Conservation (phyloP, 805 yeast genomes). For the Ogataea sp. region DNA sequence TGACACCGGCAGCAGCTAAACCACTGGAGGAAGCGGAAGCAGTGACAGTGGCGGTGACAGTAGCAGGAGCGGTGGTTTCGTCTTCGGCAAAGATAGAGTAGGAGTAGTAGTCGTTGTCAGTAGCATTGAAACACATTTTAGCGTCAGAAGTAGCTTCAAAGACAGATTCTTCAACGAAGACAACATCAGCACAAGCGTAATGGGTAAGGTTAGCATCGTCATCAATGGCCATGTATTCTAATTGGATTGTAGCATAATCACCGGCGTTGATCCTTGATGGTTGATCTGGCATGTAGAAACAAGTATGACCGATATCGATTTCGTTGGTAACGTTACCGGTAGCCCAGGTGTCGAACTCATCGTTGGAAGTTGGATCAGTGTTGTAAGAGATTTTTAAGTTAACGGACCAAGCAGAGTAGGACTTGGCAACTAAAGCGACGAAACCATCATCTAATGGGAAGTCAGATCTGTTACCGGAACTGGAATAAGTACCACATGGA, state of each 20-base stretch:
- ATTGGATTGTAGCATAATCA: slow-evolving; percentile 36
- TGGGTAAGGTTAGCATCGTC: slow-evolving; percentile 30
- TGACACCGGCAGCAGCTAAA: slow-evolving; percentile 1
- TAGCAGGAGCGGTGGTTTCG: slow-evolving; percentile 5
- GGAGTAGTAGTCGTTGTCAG: slow-evolving; percentile 29
- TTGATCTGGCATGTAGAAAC: slow-evolving; percentile 36
- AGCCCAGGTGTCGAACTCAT: slow-evolving; percentile 33
- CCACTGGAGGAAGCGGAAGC: slow-evolving; percentile 8
- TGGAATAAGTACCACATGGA: slow-evolving; percentile 35
- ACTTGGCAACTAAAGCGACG: slow-evolving; percentile 36
- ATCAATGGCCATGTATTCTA: slow-evolving; percentile 37
- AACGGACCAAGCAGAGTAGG: slow-evolving; percentile 29
- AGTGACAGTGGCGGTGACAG: slow-evolving; percentile 6
- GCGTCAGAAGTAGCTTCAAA: slow-evolving; percentile 27
- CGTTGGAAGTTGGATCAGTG: slow-evolving; percentile 28
- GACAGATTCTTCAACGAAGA: slow-evolving; percentile 33
- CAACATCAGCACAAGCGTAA: slow-evolving; percentile 37
- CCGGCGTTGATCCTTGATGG: slow-evolving; percentile 29
- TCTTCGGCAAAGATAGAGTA: slow-evolving; percentile 20
- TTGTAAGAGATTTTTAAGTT: slow-evolving; percentile 33
- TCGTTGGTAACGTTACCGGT: slow-evolving; percentile 30
- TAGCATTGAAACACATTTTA: slow-evolving; percentile 33
- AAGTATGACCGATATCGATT: slow-evolving; percentile 36
- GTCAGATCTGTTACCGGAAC: slow-evolving; percentile 30
- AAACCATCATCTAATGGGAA: slow-evolving; percentile 41